phyloP scores from a whole-genome alignment of 352 stramenopile species.

The Phytophthora macrochlamydospora region DNA sequence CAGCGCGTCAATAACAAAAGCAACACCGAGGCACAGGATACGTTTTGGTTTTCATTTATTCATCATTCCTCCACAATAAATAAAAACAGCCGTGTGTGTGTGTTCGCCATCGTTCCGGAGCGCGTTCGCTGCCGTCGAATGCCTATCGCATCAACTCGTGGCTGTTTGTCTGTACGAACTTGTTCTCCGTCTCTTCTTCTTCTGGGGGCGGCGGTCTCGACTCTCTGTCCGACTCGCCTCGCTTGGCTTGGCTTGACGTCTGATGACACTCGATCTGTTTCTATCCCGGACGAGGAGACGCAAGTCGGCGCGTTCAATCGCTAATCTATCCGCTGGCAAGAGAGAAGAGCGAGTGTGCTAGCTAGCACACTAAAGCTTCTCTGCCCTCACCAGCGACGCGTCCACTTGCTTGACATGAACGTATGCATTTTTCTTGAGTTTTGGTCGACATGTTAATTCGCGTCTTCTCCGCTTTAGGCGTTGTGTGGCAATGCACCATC shows the following conservation, averaged over 20 bases:
- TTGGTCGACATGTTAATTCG: neutral
- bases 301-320: constrained; percentile 15
- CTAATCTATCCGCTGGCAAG: constrained; percentile 17
- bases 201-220: constrained; percentile 12
- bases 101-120: constrained; percentile 40
- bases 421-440: constrained; percentile 29
- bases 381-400: constrained; percentile 11
- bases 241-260: constrained; percentile 28
- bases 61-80: constrained; percentile 28
- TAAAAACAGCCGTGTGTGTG: constrained; percentile 44
- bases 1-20: constrained; percentile 1
- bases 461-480: constrained; percentile 26
- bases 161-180: constrained; percentile 46
- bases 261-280: constrained; percentile 38
- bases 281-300: constrained; percentile 27
- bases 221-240: constrained; percentile 12
- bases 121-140: constrained; percentile 46
- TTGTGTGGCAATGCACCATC: constrained; percentile 42
- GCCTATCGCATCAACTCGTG: constrained; percentile 44
- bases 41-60: constrained; percentile 31
- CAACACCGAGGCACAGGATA: constrained; percentile 7
- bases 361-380: constrained; percentile 11
- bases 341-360: neutral
- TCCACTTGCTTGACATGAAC: constrained; percentile 39
- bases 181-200: constrained; percentile 28